Percentiles rank a stretch among this genome's conserved stretches.
These are phyloP conservation scores for Acmispon strigosus DNA, from an alignment of 306 rosid genomes.

Conservation along the genomic window DNA sequence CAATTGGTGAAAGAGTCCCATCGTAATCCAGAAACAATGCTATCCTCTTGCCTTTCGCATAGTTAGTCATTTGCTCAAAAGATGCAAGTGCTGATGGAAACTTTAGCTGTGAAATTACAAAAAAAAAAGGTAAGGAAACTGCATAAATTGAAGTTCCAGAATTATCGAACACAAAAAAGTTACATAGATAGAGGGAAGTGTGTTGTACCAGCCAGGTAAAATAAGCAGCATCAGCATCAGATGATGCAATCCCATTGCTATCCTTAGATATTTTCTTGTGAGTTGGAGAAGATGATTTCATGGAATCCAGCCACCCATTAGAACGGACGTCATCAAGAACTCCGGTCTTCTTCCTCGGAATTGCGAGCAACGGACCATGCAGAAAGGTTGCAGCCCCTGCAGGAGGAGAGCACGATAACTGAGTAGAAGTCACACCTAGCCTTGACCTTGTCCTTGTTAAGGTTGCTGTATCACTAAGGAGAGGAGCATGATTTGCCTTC, in stretches of 20 bases:
- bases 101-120: slow-evolving; percentile 47
- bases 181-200: neutral
- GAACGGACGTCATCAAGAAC: slow-evolving; percentile 80
- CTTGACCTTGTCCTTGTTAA: slow-evolving; percentile 75
- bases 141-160: slow-evolving; percentile 12
- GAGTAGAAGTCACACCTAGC: slow-evolving; percentile 45
- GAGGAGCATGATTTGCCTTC: slow-evolving; percentile 60
- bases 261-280: slow-evolving; percentile 55
- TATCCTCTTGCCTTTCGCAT: slow-evolving; percentile 78
- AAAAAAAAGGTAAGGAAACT: neutral
- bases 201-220: slow-evolving; percentile 77
- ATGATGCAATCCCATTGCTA: slow-evolving; percentile 40
- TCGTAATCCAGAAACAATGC: slow-evolving; percentile 92
- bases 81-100: slow-evolving; percentile 80
- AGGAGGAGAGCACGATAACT: slow-evolving; percentile 56
- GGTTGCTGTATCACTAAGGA: slow-evolving; percentile 70
- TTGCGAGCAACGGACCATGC: slow-evolving; percentile 35
- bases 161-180: neutral
- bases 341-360: slow-evolving; percentile 77
- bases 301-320: slow-evolving; percentile 76
- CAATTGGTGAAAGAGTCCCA: slow-evolving; percentile 99
- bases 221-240: slow-evolving; percentile 54
- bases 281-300: slow-evolving; percentile 97
- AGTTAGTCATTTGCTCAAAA: slow-evolving; percentile 65
- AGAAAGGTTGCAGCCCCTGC: slow-evolving; percentile 50